Evolutionary conservation across 352 stramenopile genomes (phyloP), one percentile per base, ranked within the genome.

Genomic region (Phytophthora citricola): DNA sequence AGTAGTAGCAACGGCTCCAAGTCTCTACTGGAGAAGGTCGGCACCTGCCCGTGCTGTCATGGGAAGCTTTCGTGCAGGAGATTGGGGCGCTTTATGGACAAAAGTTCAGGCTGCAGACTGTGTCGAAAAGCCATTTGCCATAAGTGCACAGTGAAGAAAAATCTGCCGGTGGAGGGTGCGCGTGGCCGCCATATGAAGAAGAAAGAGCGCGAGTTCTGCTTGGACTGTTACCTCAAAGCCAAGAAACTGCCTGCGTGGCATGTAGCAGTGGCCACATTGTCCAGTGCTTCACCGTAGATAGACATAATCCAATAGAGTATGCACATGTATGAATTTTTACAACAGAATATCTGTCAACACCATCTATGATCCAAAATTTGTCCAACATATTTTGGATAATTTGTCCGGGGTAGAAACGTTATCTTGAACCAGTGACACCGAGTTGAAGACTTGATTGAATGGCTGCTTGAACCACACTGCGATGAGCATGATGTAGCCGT

Each of bases 141-240:
- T 49, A 76, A 78, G 52, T 85, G 76, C 64, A 81, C 61, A 0
- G 66, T 82, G 8, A 74, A 62, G 54, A 81, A 82, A 43, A 47
- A 59, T 31, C 31, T 85, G 27, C 71, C 73, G 0, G 24, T 74
- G 26, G 65, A 72, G 11, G 71, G 73, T 43, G 60, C 76, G 5
- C 66, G 52, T 31, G 66, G 66, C 2, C 46, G 66, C 0, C 50
- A 60, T 36, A 61, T 71, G 60, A 67, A 67, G 44, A 76, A 69
- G 52, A 69, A 70, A 11, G 66, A 68, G 15, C 20, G 59, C 15
- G 56, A 73, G 3, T 80, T 80, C 36, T 85, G 76, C 34, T 49
- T 85, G 4, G 60, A 64, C 7, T 85, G 76, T 20, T 68, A 66
- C n/a, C 43, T 77, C 12, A 63, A 60, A 47, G 69, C 69, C 0